phyloP scores from a whole-genome alignment of 192 early-diverging fungal species.

The Podila clonocystis region DNA sequence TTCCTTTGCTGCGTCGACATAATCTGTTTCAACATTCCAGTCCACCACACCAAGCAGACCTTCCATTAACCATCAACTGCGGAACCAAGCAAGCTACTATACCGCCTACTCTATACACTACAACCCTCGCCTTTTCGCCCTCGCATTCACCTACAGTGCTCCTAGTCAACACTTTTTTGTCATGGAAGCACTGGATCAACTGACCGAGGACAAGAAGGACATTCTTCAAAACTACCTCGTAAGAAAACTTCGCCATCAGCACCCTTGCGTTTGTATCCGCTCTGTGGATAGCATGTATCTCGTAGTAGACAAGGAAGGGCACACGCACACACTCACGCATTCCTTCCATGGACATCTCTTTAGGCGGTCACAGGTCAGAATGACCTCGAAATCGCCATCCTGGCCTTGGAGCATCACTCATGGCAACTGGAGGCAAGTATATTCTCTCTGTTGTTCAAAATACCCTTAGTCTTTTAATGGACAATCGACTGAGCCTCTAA shows the following conservation, averaged over 20 bases:
- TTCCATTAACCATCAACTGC: too few relatives aligned
- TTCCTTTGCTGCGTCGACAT: background rate
- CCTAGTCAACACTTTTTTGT: background rate
- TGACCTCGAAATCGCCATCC: slow-evolving; percentile 43
- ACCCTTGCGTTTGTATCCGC: background rate
- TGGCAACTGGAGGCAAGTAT: slow-evolving; percentile 47
- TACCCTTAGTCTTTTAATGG: background rate
- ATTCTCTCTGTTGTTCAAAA: background rate
- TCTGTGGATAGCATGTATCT: background rate
- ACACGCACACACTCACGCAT: background rate
- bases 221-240: slow-evolving; percentile 47
- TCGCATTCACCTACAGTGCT: background rate
- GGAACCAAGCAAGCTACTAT: too few relatives aligned
- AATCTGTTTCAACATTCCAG: background rate
- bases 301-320: background rate
- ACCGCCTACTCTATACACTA: too few relatives aligned
- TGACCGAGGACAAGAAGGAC: slow-evolving; percentile 39
- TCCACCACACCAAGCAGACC: background rate
- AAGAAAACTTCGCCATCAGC: slow-evolving; percentile 1
- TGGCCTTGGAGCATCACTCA: slow-evolving; percentile 43
- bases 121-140: background rate
- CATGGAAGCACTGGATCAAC: slow-evolving; percentile 41
- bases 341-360: background rate
- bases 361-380: slow-evolving; percentile 50
- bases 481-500: too few relatives aligned